Conservation (phyloP, 2,329 filamentous ascomycete genomes). For the Pseudomassariella vexata region DNA sequence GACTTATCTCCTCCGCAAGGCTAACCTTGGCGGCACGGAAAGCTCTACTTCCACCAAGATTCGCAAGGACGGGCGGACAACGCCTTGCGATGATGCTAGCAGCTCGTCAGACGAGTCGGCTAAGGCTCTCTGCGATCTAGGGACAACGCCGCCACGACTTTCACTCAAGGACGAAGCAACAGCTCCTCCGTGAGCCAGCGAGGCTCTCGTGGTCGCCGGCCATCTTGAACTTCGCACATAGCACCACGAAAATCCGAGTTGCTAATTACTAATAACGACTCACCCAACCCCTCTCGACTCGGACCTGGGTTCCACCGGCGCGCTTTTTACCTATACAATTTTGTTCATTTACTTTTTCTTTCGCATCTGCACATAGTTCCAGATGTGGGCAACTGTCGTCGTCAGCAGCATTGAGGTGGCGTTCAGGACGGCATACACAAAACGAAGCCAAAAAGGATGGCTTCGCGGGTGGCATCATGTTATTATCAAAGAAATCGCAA, state of each 20-base stretch:
- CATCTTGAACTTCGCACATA: too few relatives aligned
- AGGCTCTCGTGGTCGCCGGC: too few relatives aligned
- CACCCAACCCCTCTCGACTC: slow-evolving; percentile 1
- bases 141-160: neutral
- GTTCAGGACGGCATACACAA: slow-evolving; percentile 9
- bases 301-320: neutral
- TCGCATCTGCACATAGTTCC: neutral
- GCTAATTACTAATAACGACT: slow-evolving; percentile 5
- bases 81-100: slow-evolving; percentile 34
- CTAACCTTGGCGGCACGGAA: slow-evolving; percentile 26
- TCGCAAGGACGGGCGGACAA: too few relatives aligned
- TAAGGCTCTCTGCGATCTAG: neutral
- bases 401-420: slow-evolving; percentile 6
- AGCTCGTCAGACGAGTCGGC: slow-evolving; percentile 16
- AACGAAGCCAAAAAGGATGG: slow-evolving; percentile 3
- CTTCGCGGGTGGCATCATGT: slow-evolving; percentile 5
- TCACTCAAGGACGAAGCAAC: slow-evolving; percentile 1
- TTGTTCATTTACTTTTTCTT: slow-evolving; percentile 4
- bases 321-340: slow-evolving; percentile 6
- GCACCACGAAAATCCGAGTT: too few relatives aligned
- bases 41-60: too few relatives aligned
- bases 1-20: slow-evolving; percentile 40
- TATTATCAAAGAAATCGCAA: slow-evolving; percentile 2
- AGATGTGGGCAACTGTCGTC: slow-evolving; percentile 3
- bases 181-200: too few relatives aligned